Evolutionary conservation across 345 rosid genomes (phyloP), one percentile per base, ranked within the genome.

Genomic region (Linum trigynum): DNA sequence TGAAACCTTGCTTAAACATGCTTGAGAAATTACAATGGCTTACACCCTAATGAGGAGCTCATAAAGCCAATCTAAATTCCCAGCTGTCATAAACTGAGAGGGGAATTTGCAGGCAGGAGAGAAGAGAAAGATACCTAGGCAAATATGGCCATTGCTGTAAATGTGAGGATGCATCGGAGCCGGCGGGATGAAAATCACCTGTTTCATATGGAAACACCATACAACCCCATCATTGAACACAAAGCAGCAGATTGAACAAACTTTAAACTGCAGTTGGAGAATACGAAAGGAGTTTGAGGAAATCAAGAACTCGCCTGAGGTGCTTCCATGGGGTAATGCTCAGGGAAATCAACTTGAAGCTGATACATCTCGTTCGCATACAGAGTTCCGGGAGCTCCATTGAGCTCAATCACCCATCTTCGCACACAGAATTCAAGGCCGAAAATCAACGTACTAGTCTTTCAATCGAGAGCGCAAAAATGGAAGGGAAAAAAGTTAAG

Each of bases 121-220:
- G 16, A 32, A 41, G n/a, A 8, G 0, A 64, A 45, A 45, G 61
- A 61, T 82, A 82, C 86, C 86, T 74, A 80, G 72, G 70, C 86
- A 82, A 73, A 87, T 87, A 83, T 87, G 85, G 72, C 94, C 90
- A 65, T 87, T 85, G 85, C 94, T 87, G 70, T 85, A 87, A 68
- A 87, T 87, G 68, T 87, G 94, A 60, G 94, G 90, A 77, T 87
- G 94, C 66, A 74, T 55, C 5, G 94, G 94, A 56, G 94, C 88
- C 1, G 86, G 85, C 57, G 84, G 84, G 57, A 81, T 70, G 74
- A 87, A 87, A 67, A 85, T 80, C 60, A 87, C 84, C 86, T 82
- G 80, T 41, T 67, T 64, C 69, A 69, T 48, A 60, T 39, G 35
- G 11, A 40, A 32, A 56, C 38, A 5, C n/a, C 56, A n/a, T 61